These are phyloP conservation scores for Colletotrichum lindemuthianum DNA, from an alignment of 2,329 filamentous ascomycete genomes.

Conservation along the genomic window DNA sequence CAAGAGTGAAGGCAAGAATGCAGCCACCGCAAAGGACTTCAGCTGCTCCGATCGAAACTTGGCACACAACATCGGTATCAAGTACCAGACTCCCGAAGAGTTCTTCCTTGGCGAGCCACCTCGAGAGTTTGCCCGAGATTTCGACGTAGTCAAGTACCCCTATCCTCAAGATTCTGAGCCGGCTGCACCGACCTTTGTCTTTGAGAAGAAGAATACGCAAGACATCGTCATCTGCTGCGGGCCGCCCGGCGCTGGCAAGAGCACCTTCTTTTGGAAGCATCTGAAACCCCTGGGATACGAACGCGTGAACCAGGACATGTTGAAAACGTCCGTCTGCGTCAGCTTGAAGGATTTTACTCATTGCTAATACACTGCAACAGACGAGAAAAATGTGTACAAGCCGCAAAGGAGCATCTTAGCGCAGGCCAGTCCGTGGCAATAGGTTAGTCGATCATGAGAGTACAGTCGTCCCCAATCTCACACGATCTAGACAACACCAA, in stretches of 20 bases:
- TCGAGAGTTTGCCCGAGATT: slow-evolving; percentile 73
- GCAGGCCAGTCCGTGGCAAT: slow-evolving; percentile 77
- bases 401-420: slow-evolving; percentile 72
- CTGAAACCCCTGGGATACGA: slow-evolving; percentile 83
- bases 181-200: slow-evolving; percentile 49
- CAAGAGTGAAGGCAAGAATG: slow-evolving; percentile 26
- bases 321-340: slow-evolving; percentile 69
- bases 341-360: rapidly evolving
- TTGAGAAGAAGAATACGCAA: slow-evolving; percentile 69
- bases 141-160: slow-evolving; percentile 73
- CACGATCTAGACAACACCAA: slow-evolving; percentile 87
- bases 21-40: slow-evolving; percentile 62
- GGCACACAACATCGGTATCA: slow-evolving; percentile 83
- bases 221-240: slow-evolving; percentile 90
- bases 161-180: slow-evolving; percentile 46
- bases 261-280: slow-evolving; percentile 84
- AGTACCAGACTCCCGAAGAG: slow-evolving; percentile 89
- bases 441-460: slow-evolving; percentile 63
- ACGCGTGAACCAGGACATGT: slow-evolving; percentile 88
- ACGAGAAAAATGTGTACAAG: slow-evolving; percentile 75
- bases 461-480: neutral
- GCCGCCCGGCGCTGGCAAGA: slow-evolving; percentile 90
- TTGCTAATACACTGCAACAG: slow-evolving; percentile 43
- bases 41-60: slow-evolving; percentile 80
- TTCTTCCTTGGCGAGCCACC: slow-evolving; percentile 80